A percentile compares a stretch with the other conserved stretches of the same genome.
Evolutionary conservation across 1,284 basidiomycete genomes (phyloP).

Genomic region (Ganoderma meredithae): DNA sequence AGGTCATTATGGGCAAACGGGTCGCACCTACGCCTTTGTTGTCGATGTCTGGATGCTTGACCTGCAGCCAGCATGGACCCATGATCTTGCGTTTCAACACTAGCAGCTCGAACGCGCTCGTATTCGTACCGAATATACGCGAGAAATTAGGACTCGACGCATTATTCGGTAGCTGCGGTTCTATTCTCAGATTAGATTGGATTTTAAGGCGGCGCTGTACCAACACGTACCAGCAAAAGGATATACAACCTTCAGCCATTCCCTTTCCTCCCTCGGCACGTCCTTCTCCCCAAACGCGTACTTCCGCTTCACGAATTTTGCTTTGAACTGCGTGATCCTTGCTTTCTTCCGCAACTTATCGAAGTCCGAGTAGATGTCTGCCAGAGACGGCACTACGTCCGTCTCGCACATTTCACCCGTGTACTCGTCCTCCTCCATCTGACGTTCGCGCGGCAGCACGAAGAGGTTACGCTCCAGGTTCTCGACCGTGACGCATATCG

Average conservation of each 20-base stretch:
- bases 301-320: constrained; percentile 87
- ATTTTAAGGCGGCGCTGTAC: not conserved
- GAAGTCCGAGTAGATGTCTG: constrained; percentile 88
- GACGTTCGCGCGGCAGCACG: constrained; percentile 81
- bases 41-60: constrained; percentile 79
- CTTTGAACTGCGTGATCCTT: constrained; percentile 81
- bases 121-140: constrained; percentile 92
- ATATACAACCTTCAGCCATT: constrained; percentile 95
- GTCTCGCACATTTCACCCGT: constrained; percentile 69
- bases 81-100: constrained; percentile 97
- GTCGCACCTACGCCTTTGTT: constrained; percentile 73
- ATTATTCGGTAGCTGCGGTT: constrained; percentile 73
- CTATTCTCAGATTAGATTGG: constrained; percentile 39
- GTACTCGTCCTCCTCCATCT: constrained; percentile 68
- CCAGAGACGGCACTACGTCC: constrained; percentile 72
- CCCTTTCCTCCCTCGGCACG: constrained; percentile 80
- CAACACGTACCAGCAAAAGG: constrained; percentile 73
- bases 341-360: constrained; percentile 79
- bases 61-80: constrained; percentile 97
- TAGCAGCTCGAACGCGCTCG: constrained; percentile 94
- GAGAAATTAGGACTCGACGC: constrained; percentile 87
- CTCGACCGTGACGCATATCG: constrained; percentile 88
- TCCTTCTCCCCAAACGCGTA: constrained; percentile 94
- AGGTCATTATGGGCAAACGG: constrained; percentile 11
- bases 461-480: constrained; percentile 94